Conservation (phyloP, 2,329 filamentous ascomycete genomes). For the Clarireedia sp. region DNA sequence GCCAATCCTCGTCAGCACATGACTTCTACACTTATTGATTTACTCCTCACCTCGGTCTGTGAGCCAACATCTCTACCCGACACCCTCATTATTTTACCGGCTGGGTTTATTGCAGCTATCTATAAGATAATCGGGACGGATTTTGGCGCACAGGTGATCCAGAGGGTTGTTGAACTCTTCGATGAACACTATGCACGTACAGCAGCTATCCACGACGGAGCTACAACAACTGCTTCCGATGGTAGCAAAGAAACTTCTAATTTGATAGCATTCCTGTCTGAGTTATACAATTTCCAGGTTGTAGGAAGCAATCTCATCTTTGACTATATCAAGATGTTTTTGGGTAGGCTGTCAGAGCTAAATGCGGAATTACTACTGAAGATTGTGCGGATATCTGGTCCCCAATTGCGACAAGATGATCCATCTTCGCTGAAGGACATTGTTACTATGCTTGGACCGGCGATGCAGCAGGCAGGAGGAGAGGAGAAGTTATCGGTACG, state of each 20-base stretch:
- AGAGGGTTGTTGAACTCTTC: constrained; percentile 69
- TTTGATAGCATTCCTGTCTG: constrained; percentile 71
- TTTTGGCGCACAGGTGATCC: constrained; percentile 80
- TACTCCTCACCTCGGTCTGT: constrained; percentile 70
- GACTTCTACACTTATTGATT: constrained; percentile 68
- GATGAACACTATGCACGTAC: constrained; percentile 50
- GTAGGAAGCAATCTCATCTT: constrained; percentile 78
- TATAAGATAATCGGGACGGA: constrained; percentile 84
- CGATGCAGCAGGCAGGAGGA: constrained; percentile 60
- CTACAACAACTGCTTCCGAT: constrained; percentile 17
- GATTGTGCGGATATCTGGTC: constrained; percentile 73
- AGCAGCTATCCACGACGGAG: constrained; percentile 29
- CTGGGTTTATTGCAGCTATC: constrained; percentile 79
- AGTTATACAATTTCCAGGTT: constrained; percentile 89
- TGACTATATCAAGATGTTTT: constrained; percentile 76
- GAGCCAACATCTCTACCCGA: constrained; percentile 74
- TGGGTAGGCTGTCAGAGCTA: constrained; percentile 67
- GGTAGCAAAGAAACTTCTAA: constrained; percentile 62
- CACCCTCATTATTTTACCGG: constrained; percentile 83
- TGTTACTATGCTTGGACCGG: constrained; percentile 67
- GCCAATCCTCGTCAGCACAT: constrained; percentile 82
- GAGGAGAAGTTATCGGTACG: constrained; percentile 70
- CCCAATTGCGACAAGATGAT: constrained; percentile 80
- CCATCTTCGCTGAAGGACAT: constrained; percentile 84
- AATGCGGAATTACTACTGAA: constrained; percentile 85